Conservation (phyloP, 2,329 filamentous ascomycete genomes). For the Fusarium sp. region DNA sequence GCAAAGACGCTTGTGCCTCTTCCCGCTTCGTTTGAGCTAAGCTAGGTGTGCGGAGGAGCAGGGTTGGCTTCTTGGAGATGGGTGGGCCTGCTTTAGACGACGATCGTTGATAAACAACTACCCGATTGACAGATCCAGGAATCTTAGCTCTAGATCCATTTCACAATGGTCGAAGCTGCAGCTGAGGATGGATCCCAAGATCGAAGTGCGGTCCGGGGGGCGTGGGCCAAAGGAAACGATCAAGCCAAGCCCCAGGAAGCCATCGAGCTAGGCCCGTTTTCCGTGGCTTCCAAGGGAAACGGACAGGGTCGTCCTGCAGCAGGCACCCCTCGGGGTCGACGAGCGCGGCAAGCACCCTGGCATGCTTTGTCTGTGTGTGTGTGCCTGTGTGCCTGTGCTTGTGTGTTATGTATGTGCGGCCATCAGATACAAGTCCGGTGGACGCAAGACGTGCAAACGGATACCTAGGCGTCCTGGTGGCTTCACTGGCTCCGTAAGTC, state of each 20-base stretch:
- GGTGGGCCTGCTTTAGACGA: constrained; percentile 35
- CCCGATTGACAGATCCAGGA: constrained; percentile 38
- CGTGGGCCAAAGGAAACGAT: constrained; percentile 35
- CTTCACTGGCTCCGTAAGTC: constrained; percentile 31
- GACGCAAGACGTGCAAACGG: constrained; percentile 38
- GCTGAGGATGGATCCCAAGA: constrained; percentile 33
- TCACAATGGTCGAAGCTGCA: constrained; percentile 39
- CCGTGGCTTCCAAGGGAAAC: constrained; percentile 39
- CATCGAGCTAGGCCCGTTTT: constrained; percentile 34
- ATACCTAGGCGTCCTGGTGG: constrained; percentile 16
- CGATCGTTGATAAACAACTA: constrained; percentile 45
- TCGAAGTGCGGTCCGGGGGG: constrained; percentile 27
- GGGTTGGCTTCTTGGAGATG: constrained; percentile 39
- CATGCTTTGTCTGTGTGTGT: constrained; percentile 43
- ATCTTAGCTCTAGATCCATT: constrained; percentile 34
- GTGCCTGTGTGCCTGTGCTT: constrained; percentile 46
- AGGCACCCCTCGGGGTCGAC: constrained; percentile 38
- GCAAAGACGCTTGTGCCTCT: constrained; percentile 45
- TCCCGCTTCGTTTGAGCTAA: constrained; percentile 43
- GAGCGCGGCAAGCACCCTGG: constrained; percentile 38
- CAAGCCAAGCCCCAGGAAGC: constrained; percentile 31
- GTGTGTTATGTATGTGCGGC: constrained; percentile 32
- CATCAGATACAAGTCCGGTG: constrained; percentile 37
- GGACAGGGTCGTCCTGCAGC: constrained; percentile 32
- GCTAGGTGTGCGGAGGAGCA: constrained; percentile 36